Evolutionary conservation across 192 early-diverging fungal species (phyloP), one percentile per base, ranked within the genome.

Genomic region (Backusella tuberculispora): DNA sequence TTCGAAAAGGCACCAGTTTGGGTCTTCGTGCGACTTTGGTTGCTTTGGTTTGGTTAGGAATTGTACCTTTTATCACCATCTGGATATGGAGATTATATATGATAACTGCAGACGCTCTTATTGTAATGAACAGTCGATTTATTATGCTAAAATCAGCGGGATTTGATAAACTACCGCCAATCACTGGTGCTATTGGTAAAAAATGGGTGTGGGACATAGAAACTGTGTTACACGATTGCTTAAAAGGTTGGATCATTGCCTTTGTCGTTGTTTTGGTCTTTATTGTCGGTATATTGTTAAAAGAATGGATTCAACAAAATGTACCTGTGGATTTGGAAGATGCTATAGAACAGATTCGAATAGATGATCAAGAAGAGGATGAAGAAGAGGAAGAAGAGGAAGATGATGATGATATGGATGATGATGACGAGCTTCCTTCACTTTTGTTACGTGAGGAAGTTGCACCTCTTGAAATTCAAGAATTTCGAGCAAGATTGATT

Each of bases 31-130:
- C 88, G 9, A 44, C 89, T 0, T 71, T 96, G 14, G 93, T 95
- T 6, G 76, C 80, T 1, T 76, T 74, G 6, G 83, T 95, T 40
- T 98, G 97, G 97, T 83, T 96, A 21, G 83, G 94, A 17, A 73
- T 90, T 44, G 85, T 98, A 29, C 97, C 97, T 24, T 96, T 93
- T 77, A 75, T 93, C 53, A 91, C 95, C 5, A 87, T 94, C 26
- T 94, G 93, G 92, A 84, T 93, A 13, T 94, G 91, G 91, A 86
- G 94, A n/a, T 86, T 95, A 66, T 94, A 92, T 75, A 95, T 96
- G 69, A 92, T 91, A 90, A 84, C 81, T 48, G 91, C 87, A 1
- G 87, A 91, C 66, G 17, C 40, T 42, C 10, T 66, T 37, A 46
- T 29, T 48, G 17, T 15, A 26, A 5, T 70, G 44, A 13, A 24